phyloP scores from a whole-genome alignment of 352 stramenopile genomes.

The Pythium aquatile region DNA sequence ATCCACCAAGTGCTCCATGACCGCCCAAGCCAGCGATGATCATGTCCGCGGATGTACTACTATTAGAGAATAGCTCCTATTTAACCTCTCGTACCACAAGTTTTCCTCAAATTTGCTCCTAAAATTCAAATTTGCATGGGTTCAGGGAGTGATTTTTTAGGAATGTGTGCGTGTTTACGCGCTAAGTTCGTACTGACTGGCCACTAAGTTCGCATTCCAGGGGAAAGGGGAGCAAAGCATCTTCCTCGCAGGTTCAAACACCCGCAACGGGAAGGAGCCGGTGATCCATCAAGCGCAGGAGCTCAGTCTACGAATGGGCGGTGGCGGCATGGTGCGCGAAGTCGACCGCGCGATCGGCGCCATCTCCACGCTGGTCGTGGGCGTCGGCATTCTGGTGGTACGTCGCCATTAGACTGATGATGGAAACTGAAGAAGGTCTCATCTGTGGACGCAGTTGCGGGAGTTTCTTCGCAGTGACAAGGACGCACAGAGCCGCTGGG shows the following conservation, averaged over 20 bases:
- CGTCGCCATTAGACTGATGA: conserved; percentile 5
- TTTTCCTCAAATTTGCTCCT: not conserved
- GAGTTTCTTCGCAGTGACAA: conserved; percentile 57
- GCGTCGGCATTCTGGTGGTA: conserved; percentile 70
- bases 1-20: not conserved
- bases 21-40: conserved; percentile 15
- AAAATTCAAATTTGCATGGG: not conserved
- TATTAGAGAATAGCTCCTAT: conserved; percentile 23
- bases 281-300: not conserved
- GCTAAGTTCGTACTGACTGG: conserved; percentile 13
- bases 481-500: conserved; percentile 51
- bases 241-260: conserved; percentile 22
- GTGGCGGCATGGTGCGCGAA: conserved; percentile 62
- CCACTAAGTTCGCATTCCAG: conserved; percentile 1
- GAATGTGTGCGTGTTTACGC: conserved; percentile 8
- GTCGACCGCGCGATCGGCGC: conserved; percentile 78
- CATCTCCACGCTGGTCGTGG: conserved; percentile 72
- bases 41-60: conserved; percentile 5
- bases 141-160: conserved; percentile 10
- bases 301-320: conserved; percentile 30
- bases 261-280: conserved; percentile 3
- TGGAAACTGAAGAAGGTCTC: too few relatives aligned
- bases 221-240: conserved; percentile 22
- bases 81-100: conserved; percentile 5
- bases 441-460: conserved; percentile 37